Conservation (phyloP, 768 basidiomycete genomes). For the Russula compacta region DNA sequence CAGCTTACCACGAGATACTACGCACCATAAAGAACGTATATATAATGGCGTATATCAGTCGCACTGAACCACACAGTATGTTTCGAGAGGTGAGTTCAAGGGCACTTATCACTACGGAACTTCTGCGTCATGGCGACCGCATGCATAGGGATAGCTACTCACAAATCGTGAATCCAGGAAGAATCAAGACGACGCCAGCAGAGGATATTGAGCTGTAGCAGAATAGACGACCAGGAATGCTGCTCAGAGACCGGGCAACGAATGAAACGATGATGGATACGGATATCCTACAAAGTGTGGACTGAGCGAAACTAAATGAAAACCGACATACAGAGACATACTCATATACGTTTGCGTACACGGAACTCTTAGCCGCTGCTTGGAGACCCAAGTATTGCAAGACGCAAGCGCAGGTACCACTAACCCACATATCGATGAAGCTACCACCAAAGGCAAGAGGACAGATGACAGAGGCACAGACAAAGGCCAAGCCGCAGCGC, state of each 20-base stretch:
- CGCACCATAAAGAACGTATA: conserved; percentile 73
- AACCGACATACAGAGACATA: conserved; percentile 31
- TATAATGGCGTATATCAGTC: conserved; percentile 80
- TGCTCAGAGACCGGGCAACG: conserved; percentile 67
- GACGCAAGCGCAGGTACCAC: conserved; percentile 56
- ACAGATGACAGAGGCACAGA: conserved; percentile 73
- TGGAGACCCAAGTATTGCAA: conserved; percentile 76
- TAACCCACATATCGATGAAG: conserved; percentile 75
- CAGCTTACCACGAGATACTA: neutral
- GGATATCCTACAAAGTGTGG: conserved; percentile 51
- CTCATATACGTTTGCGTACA: conserved; percentile 97
- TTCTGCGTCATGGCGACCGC: neutral
- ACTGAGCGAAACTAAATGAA: neutral
- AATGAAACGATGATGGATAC: conserved; percentile 81
- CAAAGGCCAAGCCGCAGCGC: conserved; percentile 67
- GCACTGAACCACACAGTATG: conserved; percentile 71
- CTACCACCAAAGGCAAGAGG: conserved; percentile 76
- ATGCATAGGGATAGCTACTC: conserved; percentile 26
- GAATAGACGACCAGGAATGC: conserved; percentile 63
- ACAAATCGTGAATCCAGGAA: conserved; percentile 82
- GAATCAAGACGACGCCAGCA: conserved; percentile 82
- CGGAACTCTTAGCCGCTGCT: conserved; percentile 75
- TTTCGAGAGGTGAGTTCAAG: conserved; percentile 76
- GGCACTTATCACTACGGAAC: conserved; percentile 54
- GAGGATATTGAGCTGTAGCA: conserved; percentile 89